These are phyloP conservation scores for Abelmoschus esculentus DNA, from an alignment of 345 rosid genomes.

Conservation along the genomic window DNA sequence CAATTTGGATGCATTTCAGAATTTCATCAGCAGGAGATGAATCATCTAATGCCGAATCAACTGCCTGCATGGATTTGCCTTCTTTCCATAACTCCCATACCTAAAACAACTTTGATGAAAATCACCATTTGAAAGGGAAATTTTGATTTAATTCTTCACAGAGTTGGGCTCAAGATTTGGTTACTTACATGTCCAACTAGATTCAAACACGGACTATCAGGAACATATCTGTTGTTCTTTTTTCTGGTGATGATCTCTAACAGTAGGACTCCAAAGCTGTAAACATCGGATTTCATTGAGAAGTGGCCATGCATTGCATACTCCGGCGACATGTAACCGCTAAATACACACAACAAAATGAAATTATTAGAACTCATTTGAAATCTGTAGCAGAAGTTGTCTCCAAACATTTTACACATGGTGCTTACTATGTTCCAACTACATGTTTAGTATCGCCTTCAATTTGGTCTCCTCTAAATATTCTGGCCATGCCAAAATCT, in stretches of 20 bases:
- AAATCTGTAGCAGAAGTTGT: not conserved
- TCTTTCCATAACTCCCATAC: conserved; percentile 52
- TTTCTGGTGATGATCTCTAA: conserved; percentile 54
- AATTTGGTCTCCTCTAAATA: conserved; percentile 41
- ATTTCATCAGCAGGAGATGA: conserved; percentile 22
- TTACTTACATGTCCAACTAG: conserved; percentile 51
- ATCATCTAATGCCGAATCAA: conserved; percentile 23
- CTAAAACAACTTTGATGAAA: conserved; percentile 18
- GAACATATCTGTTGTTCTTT: conserved; percentile 25
- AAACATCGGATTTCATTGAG: conserved; percentile 67
- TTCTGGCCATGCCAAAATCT: conserved; percentile 61
- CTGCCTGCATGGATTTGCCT: conserved; percentile 23
- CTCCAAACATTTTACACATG: not conserved
- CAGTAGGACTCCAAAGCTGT: conserved; percentile 54
- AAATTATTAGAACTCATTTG: not conserved
- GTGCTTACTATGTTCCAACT: conserved; percentile 65
- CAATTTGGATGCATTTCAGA: conserved; percentile 44
- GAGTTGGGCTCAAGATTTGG: not conserved
- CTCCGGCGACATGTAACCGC: conserved; percentile 78
- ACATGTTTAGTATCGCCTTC: conserved; percentile 45
- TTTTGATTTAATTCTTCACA: not conserved
- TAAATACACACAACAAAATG: conserved; percentile 3
- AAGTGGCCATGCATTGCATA: conserved; percentile 60
- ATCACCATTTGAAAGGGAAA: not conserved
- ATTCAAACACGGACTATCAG: conserved; percentile 20